Evolutionary conservation across 2,329 filamentous ascomycete species (phyloP).

Genomic region (Thermomyces lanuginosus): DNA sequence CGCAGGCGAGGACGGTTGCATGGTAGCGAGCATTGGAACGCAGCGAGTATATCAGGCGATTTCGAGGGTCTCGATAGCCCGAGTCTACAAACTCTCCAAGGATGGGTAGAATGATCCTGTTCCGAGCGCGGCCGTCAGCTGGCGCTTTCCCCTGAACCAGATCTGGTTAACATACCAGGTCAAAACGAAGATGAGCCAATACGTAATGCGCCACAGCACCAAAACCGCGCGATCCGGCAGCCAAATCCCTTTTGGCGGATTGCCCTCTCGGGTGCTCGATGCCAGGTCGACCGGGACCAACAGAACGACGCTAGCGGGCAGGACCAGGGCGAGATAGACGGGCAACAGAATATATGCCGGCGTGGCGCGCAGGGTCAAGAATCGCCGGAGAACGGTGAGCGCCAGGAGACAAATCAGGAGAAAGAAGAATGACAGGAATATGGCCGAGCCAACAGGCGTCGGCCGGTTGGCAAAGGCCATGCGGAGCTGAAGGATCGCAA

Average conservation of each 20-base stretch:
- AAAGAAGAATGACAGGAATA: slow-evolving; percentile 60
- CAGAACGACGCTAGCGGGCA: slow-evolving; percentile 79
- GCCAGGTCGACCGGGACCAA: slow-evolving; percentile 92
- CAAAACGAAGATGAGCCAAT: slow-evolving; percentile 90
- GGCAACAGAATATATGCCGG: slow-evolving; percentile 80
- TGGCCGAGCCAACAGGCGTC: slow-evolving; percentile 54
- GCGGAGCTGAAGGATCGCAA: neutral
- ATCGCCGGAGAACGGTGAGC: slow-evolving; percentile 73
- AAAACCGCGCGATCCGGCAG: slow-evolving; percentile 60
- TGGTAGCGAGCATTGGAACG: slow-evolving; percentile 81
- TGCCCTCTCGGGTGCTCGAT: slow-evolving; percentile 59
- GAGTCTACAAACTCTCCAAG: slow-evolving; percentile 91
- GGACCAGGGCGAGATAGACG: slow-evolving; percentile 87
- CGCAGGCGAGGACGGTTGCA: slow-evolving; percentile 56
- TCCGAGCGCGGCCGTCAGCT: neutral
- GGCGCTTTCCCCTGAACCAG: too few relatives aligned
- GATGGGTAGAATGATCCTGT: slow-evolving; percentile 74
- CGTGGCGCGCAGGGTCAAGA: slow-evolving; percentile 75
- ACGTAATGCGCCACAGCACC: slow-evolving; percentile 85
- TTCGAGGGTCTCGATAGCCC: slow-evolving; percentile 74
- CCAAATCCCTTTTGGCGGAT: slow-evolving; percentile 69
- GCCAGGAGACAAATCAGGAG: slow-evolving; percentile 59
- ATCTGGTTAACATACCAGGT: slow-evolving; percentile 76
- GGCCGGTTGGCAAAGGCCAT: slow-evolving; percentile 15
- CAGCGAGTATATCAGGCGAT: slow-evolving; percentile 67